Evolutionary conservation across 139 green algal genomes (phyloP).

Genomic region (Micractinium sp.): DNA sequence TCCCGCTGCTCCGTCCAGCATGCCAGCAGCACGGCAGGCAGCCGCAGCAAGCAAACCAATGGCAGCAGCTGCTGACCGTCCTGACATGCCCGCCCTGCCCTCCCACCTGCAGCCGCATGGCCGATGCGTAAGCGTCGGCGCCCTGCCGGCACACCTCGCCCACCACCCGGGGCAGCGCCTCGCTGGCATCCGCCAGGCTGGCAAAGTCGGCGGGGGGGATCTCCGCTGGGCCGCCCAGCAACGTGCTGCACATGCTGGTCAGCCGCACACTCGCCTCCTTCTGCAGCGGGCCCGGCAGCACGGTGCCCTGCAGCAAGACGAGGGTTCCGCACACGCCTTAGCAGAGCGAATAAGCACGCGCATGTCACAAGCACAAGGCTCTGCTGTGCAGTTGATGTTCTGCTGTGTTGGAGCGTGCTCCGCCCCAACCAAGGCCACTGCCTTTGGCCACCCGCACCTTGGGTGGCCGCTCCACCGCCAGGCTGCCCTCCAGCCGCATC

Average conservation of each 20-base stretch:
- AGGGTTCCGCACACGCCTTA: neutral
- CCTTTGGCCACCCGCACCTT: slow-evolving; percentile 5
- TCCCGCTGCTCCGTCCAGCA: no score
- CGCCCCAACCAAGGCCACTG: neutral
- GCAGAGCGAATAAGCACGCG: neutral
- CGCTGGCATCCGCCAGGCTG: neutral
- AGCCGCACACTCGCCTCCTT: slow-evolving; percentile 31
- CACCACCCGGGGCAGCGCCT: slow-evolving; percentile 27
- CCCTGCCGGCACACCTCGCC: neutral
- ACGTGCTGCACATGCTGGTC: neutral
- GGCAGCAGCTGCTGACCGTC: no score
- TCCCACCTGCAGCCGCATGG: slow-evolving; percentile 47
- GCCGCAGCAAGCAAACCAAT: no score
- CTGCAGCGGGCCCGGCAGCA: slow-evolving; percentile 43
- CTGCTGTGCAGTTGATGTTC: neutral
- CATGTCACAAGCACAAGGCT: neutral
- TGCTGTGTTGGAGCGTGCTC: neutral
- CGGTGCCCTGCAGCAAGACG: neutral
- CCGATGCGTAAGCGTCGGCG: slow-evolving; percentile 33
- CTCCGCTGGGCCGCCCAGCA: slow-evolving; percentile 33
- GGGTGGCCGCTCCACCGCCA: slow-evolving; percentile 35
- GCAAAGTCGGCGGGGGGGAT: slow-evolving; percentile 19
- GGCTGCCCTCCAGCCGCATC: slow-evolving; percentile 42
- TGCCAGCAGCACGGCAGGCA: neutral
- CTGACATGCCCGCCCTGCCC: no score